Evolutionary conservation across 1,139 yeast genomes (phyloP).

Genomic region (Candida labiduridarum): DNA sequence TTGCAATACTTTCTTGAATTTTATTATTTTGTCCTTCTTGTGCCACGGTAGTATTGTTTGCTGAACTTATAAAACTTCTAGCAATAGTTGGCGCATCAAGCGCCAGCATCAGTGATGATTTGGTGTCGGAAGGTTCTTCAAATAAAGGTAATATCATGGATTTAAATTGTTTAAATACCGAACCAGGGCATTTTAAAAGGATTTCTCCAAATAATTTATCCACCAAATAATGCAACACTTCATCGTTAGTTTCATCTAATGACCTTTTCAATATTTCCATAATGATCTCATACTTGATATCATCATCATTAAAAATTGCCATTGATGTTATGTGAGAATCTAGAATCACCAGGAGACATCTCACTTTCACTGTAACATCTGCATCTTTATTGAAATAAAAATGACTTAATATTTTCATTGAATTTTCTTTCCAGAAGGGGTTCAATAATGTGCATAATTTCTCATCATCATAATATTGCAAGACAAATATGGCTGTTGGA

Average conservation of each 20-base stretch:
- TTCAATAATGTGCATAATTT: constrained; percentile 57
- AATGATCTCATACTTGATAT: constrained; percentile 30
- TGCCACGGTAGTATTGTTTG: neutral
- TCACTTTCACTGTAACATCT: constrained; percentile 34
- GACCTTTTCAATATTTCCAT: constrained; percentile 33
- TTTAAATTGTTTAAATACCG: constrained; percentile 25
- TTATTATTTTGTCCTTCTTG: constrained; percentile 4
- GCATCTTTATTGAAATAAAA: constrained; percentile 40
- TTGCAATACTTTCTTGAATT: constrained; percentile 28
- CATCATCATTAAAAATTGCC: constrained; percentile 26
- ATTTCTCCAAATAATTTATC: constrained; percentile 33
- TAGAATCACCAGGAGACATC: constrained; percentile 45
- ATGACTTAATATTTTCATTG: constrained; percentile 43
- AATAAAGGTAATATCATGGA: constrained; percentile 18
- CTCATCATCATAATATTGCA: constrained; percentile 51
- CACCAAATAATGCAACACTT: constrained; percentile 35
- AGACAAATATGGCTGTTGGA: constrained; percentile 40
- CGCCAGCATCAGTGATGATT: constrained; percentile 2
- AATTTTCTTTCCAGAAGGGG: constrained; percentile 55
- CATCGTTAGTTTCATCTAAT: constrained; percentile 28
- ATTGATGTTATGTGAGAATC: constrained; percentile 44
- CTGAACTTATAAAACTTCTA: constrained; percentile 18
- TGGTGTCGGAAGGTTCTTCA: constrained; percentile 2
- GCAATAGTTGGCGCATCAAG: constrained; percentile 10
- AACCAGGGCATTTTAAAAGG: constrained; percentile 25